Evolutionary conservation across 192 early-diverging fungal genomes (phyloP), one percentile per base, ranked within the genome.

Genomic region (Umbelopsis sp.): DNA sequence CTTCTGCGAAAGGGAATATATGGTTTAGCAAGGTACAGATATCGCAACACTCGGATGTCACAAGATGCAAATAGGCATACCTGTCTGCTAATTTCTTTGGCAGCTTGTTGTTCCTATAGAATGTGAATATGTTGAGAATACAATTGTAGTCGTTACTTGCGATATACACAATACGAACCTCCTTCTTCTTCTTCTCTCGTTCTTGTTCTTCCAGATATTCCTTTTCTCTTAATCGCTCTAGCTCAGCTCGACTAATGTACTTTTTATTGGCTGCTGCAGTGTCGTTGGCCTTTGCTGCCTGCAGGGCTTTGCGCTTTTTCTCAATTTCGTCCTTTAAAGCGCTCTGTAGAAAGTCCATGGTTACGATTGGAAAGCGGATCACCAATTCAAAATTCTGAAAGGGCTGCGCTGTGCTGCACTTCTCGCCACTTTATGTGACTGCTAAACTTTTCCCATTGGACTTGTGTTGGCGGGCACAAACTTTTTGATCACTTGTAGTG

Each of bases 181-280:
- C 71, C 76, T 67, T 67, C 47, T 58, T 66, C 33, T 52, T 70
- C 45, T 35, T 75, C 44, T 70, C 80, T 27, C 74, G 33, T 68
- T 84, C 82, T 76, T 87, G 80, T 49, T 88, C 81, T 30, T 70
- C 74, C 4, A 74, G 67, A 75, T 93, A 91, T 72, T 88, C 77
- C 64, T 87, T 64, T 52, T 87, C 85, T 13, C 86, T 80, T 51
- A 85, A 78, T 66, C 79, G 78, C 51, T 95, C 90, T 22, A 95
- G 75, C 74, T 97, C 95, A 33, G 88, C 91, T 18, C 93, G 85
- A 71, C 90, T 90, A 25, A 95, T 73, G 80, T 96, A 98, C 76
- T 95, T 95, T 75, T 87, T 94, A 33, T 81, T 82, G 30, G 70
- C 73, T 47, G 75, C 46, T 12, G 48, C 51, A 22, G 64, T 69